A percentile compares a stretch with the other conserved stretches of the same genome.
Conservation (phyloP, 768 basidiomycete species). For the Lentinula raphanica region DNA sequence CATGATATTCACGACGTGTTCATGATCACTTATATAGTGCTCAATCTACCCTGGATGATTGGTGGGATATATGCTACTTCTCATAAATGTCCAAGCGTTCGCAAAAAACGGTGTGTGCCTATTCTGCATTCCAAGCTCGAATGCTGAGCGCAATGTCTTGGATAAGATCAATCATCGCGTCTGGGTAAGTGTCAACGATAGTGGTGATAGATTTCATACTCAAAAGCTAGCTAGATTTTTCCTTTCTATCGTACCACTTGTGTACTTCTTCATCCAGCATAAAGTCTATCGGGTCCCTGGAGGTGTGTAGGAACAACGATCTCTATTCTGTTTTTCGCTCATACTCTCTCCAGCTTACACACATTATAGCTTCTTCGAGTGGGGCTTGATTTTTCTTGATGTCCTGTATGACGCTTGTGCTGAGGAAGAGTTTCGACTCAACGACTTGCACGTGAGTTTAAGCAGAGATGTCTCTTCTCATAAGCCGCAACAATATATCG, state of each 20-base stretch:
- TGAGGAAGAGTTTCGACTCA: constrained; percentile 45
- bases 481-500: constrained; percentile 2
- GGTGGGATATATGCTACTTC: constrained; percentile 58
- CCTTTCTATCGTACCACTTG: constrained; percentile 57
- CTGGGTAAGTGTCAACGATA: constrained; percentile 32
- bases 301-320: constrained; percentile 37
- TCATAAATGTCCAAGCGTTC: constrained; percentile 29
- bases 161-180: constrained; percentile 47
- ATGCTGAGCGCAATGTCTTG: neutral
- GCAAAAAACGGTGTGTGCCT: constrained; percentile 45
- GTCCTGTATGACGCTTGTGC: constrained; percentile 67
- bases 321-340: neutral
- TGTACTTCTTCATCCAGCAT: constrained; percentile 85
- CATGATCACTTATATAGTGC: constrained; percentile 84
- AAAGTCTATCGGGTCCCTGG: constrained; percentile 76
- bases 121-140: neutral
- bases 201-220: neutral
- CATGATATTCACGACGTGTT: constrained; percentile 81
- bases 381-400: constrained; percentile 74
- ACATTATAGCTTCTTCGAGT: constrained; percentile 81
- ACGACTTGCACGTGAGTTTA: constrained; percentile 5
- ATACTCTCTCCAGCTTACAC: constrained; percentile 64
- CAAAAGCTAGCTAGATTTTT: constrained; percentile 55
- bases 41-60: constrained; percentile 87
- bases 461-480: neutral